Evolutionary conservation across 192 early-diverging fungal genomes (phyloP).

Genomic region (Entophlyctis luteolus): DNA sequence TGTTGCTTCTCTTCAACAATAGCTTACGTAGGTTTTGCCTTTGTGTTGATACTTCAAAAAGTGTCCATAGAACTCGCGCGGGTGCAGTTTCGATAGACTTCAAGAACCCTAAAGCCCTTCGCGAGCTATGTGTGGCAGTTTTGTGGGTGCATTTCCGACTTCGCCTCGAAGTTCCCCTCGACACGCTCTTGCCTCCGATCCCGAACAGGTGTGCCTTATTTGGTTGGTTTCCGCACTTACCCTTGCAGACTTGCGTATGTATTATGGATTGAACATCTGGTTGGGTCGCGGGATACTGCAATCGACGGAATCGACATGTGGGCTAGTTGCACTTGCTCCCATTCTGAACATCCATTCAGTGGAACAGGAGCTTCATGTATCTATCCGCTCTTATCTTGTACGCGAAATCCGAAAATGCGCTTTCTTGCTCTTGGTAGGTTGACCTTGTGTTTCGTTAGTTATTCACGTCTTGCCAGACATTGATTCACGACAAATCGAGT

Average conservation of each 20-base stretch:
- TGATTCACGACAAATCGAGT: slow-evolving; percentile 55
- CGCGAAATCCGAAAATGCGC: slow-evolving; percentile 50
- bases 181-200: slow-evolving; percentile 65
- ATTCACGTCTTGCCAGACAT: slow-evolving; percentile 50
- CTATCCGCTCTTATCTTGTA: slow-evolving; percentile 77
- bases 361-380: slow-evolving; percentile 89
- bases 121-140: slow-evolving; percentile 58
- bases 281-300: slow-evolving; percentile 10
- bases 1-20: too few species aligned
- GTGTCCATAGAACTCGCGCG: neutral
- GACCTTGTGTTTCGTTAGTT: neutral
- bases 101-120: slow-evolving; percentile 56
- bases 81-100: slow-evolving; percentile 50
- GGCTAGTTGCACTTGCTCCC: neutral
- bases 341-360: slow-evolving; percentile 31
- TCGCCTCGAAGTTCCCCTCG: slow-evolving; percentile 62
- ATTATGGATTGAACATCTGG: slow-evolving; percentile 62
- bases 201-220: neutral
- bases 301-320: slow-evolving; percentile 64
- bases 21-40: neutral
- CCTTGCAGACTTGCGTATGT: slow-evolving; percentile 64
- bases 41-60: neutral
- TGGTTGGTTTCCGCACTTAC: neutral
- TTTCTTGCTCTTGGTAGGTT: slow-evolving; percentile 68
- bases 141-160: slow-evolving; percentile 62